Evolutionary conservation across 257 asterid species (phyloP).

Genomic region (Nicotiana paniculata): DNA sequence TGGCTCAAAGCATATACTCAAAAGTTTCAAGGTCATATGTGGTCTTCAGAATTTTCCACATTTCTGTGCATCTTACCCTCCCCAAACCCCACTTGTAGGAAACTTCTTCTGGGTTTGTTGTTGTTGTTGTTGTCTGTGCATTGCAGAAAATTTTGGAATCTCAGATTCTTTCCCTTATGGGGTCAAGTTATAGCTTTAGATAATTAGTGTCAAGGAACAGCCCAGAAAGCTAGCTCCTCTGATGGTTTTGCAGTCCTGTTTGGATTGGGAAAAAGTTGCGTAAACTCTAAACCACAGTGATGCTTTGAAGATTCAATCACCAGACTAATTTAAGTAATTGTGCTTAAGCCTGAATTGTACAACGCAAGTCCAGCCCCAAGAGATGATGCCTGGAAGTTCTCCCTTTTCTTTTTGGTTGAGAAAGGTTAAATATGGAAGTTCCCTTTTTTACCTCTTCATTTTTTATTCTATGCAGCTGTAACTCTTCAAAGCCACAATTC

Average conservation of each 20-base stretch:
- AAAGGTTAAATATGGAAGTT: not conserved
- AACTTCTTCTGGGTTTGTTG: no score
- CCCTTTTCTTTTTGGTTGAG: not conserved
- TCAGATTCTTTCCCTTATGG: not conserved
- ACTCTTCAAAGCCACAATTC: not conserved
- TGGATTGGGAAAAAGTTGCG: not conserved
- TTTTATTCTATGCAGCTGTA: not conserved
- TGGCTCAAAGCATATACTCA: not conserved
- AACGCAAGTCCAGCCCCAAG: not conserved
- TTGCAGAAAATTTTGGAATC: not conserved
- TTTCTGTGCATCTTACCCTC: not conserved
- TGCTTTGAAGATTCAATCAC: not conserved
- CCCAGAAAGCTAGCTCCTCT: not conserved
- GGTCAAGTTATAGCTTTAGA: not conserved
- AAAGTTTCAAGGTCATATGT: not conserved
- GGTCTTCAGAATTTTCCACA: not conserved
- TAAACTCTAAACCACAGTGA: not conserved
- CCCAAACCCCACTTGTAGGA: no score
- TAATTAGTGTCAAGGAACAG: not conserved
- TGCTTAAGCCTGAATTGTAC: not conserved
- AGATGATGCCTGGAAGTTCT: not conserved
- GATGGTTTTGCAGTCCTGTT: not conserved
- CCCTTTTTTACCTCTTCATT: not conserved
- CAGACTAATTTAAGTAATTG: not conserved
- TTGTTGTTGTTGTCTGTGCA: not conserved